These are phyloP conservation scores for Mycena leptocephala DNA, from an alignment of 768 basidiomycete species.

Conservation along the genomic window DNA sequence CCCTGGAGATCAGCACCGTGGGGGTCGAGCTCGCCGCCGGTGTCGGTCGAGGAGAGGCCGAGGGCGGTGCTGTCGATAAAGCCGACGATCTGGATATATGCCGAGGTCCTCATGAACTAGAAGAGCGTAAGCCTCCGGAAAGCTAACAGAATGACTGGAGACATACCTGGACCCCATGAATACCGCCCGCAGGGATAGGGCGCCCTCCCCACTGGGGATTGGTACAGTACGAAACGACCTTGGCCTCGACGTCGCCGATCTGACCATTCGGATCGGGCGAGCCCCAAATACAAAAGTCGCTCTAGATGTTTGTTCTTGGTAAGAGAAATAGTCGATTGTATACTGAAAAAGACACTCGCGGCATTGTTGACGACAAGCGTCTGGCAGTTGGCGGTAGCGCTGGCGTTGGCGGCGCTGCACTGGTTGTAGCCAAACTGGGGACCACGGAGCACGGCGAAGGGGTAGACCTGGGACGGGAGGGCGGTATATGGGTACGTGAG, in stretches of 20 bases:
- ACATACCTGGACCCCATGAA: slow-evolving; percentile 24
- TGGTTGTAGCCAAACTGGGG: slow-evolving; percentile 32
- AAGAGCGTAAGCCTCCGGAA: not conserved
- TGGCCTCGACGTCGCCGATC: slow-evolving; percentile 25
- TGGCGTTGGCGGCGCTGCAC: slow-evolving; percentile 28
- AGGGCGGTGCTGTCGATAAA: slow-evolving; percentile 49
- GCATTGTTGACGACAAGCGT: slow-evolving; percentile 28
- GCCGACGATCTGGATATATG: slow-evolving; percentile 28
- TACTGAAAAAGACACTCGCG: slow-evolving; percentile 1
- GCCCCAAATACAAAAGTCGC: slow-evolving; percentile 25
- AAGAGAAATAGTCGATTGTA: not conserved
- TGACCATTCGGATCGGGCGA: slow-evolving; percentile 12
- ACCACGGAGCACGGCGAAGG: slow-evolving; percentile 28
- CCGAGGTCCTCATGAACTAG: slow-evolving; percentile 29
- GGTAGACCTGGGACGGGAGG: slow-evolving; percentile 31
- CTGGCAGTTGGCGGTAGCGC: slow-evolving; percentile 26
- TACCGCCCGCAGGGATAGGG: slow-evolving; percentile 18
- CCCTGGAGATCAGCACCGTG: slow-evolving; percentile 67
- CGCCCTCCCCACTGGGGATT: slow-evolving; percentile 25
- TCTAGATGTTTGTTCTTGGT: slow-evolving; percentile 3
- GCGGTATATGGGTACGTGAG: slow-evolving; percentile 24
- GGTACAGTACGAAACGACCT: slow-evolving; percentile 26
- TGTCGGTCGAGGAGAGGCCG: slow-evolving; percentile 65
- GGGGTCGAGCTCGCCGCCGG: slow-evolving; percentile 81
- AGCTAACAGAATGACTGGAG: not conserved